A percentile compares a stretch with the other conserved stretches of the same genome.
These are phyloP conservation scores for Tricholoma bakamatsutake DNA, from an alignment of 768 basidiomycete genomes.

Conservation along the genomic window DNA sequence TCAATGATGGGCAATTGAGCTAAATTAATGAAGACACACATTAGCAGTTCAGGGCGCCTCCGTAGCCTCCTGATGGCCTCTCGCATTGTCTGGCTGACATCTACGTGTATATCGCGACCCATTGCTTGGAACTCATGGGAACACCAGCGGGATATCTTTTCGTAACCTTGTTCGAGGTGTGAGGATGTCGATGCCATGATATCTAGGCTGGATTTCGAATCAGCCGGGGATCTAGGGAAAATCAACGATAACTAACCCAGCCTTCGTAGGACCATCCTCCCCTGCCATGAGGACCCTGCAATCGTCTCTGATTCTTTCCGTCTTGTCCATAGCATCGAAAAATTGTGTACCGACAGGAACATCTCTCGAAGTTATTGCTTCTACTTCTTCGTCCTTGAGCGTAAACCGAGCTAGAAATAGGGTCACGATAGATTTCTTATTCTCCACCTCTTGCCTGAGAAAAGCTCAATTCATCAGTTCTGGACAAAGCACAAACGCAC, in stretches of 20 bases:
- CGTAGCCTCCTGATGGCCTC: slow-evolving; percentile 74
- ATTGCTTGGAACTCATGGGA: slow-evolving; percentile 79
- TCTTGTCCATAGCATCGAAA: slow-evolving; percentile 85
- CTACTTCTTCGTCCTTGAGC: slow-evolving; percentile 63
- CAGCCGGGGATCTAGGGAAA: neutral
- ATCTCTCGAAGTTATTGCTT: slow-evolving; percentile 73
- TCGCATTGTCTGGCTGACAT: slow-evolving; percentile 58
- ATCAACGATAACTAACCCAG: slow-evolving; percentile 47
- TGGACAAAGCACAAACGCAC: slow-evolving; percentile 10
- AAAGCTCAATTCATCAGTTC: neutral
- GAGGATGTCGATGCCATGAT: slow-evolving; percentile 81
- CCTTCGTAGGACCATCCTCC: slow-evolving; percentile 71
- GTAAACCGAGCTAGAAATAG: slow-evolving; percentile 86
- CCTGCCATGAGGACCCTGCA: slow-evolving; percentile 85
- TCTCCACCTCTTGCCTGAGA: slow-evolving; percentile 60
- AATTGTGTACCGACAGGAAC: slow-evolving; percentile 68
- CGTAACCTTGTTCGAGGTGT: slow-evolving; percentile 84
- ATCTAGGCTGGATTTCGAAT: slow-evolving; percentile 53
- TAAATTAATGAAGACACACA: slow-evolving; percentile 34
- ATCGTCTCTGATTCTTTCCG: slow-evolving; percentile 75
- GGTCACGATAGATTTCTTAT: slow-evolving; percentile 65
- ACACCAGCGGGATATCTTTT: slow-evolving; percentile 84
- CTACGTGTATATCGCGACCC: slow-evolving; percentile 66
- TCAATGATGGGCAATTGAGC: neutral
- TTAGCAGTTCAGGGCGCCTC: slow-evolving; percentile 70